Percentiles rank a stretch among this genome's conserved stretches.
These are phyloP conservation scores for Gremmenia infestans DNA, from an alignment of 2,329 filamentous ascomycete species.

Conservation along the genomic window DNA sequence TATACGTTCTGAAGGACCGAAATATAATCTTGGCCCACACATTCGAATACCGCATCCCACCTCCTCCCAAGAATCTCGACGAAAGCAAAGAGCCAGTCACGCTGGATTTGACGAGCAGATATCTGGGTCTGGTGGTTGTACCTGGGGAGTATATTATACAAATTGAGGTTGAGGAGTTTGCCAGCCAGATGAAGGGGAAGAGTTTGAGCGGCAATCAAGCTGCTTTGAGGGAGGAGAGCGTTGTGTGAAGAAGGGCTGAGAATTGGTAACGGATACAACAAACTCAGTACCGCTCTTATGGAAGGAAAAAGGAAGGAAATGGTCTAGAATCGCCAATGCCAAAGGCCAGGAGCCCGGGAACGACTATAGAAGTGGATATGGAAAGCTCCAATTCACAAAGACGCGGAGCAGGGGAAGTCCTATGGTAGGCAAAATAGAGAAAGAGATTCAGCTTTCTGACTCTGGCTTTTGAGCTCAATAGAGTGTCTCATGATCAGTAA, in stretches of 20 bases:
- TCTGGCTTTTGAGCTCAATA: too few relatives aligned
- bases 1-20: slow-evolving; percentile 55
- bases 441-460: too few relatives aligned
- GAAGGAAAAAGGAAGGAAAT: too few relatives aligned
- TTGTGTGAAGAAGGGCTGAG: background rate
- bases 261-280: background rate
- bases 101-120: slow-evolving; percentile 75
- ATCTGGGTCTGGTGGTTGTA: slow-evolving; percentile 83
- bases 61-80: slow-evolving; percentile 37
- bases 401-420: too few relatives aligned
- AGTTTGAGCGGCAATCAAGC: background rate
- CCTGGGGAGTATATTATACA: slow-evolving; percentile 80
- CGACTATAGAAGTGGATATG: too few relatives aligned
- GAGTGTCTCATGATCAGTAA: too few relatives aligned
- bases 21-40: slow-evolving; percentile 84
- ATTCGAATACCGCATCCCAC: slow-evolving; percentile 82
- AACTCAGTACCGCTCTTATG: too few relatives aligned
- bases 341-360: too few relatives aligned
- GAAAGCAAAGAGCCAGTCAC: slow-evolving; percentile 41
- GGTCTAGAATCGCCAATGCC: too few relatives aligned
- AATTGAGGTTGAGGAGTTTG: slow-evolving; percentile 81
- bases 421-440: too few relatives aligned
- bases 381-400: too few relatives aligned
- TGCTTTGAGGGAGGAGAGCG: background rate
- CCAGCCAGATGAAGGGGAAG: slow-evolving; percentile 36